Evolutionary conservation across 192 early-diverging fungal genomes (phyloP).

Genomic region (Backusella tuberculispora): DNA sequence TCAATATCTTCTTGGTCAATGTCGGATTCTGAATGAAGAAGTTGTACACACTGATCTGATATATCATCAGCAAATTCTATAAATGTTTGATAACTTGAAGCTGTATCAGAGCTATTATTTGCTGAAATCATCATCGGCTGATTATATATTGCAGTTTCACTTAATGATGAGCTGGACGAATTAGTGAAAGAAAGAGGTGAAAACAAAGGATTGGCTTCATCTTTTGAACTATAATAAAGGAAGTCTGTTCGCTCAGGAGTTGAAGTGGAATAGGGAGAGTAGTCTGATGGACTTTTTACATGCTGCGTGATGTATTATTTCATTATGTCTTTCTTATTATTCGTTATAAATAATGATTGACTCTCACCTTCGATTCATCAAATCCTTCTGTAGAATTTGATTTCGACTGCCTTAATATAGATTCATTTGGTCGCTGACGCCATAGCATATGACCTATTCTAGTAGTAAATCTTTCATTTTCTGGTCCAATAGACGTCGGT

Average conservation of each 20-base stretch:
- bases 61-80: conserved; percentile 2
- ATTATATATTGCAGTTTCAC: not conserved
- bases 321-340: conserved; percentile 3
- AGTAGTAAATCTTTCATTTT: not conserved
- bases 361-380: not conserved
- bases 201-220: conserved; percentile 9
- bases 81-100: not conserved
- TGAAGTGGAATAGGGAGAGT: conserved; percentile 13
- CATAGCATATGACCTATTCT: conserved; percentile 17
- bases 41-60: not conserved
- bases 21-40: not conserved
- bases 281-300: conserved; percentile 1
- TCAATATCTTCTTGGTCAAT: not conserved
- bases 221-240: conserved; percentile 4
- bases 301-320: not conserved
- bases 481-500: not conserved
- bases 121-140: conserved; percentile 6
- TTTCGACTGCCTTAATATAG: conserved; percentile 10
- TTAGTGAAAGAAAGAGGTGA: conserved; percentile 17
- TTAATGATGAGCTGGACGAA: conserved; percentile 8
- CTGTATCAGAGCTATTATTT: not conserved
- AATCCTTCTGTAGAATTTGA: conserved; percentile 1
- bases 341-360: not conserved
- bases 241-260: conserved; percentile 24
- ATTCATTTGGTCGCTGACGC: conserved; percentile 10